A percentile compares a stretch with the other conserved stretches of the same genome.
Evolutionary conservation across 208 protist genomes (phyloP).

Genomic region (Porcisia hertigi): DNA sequence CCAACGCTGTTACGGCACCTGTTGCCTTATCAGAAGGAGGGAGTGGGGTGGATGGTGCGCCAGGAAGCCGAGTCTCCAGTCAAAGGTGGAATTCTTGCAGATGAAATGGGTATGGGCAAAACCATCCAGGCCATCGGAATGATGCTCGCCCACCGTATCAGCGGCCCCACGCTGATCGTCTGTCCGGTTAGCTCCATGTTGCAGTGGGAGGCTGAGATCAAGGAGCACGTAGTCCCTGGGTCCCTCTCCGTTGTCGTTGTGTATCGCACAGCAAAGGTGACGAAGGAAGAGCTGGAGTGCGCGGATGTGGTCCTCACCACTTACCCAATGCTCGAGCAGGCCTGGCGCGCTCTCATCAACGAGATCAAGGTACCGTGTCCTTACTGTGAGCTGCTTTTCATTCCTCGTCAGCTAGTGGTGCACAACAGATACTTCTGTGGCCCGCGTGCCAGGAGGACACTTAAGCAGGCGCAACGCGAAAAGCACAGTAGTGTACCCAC

Average conservation of each 20-base stretch:
- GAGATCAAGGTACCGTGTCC: slow-evolving; percentile 86
- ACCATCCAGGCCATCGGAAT: slow-evolving; percentile 96
- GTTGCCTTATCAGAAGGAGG: slow-evolving; percentile 87
- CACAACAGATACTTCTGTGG: slow-evolving; percentile 96
- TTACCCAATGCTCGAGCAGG: slow-evolving; percentile 92
- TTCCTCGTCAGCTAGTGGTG: slow-evolving; percentile 85
- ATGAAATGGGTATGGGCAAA: slow-evolving; percentile 99
- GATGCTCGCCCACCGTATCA: slow-evolving; percentile 71
- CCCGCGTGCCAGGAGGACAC: slow-evolving; percentile 77
- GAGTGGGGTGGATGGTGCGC: slow-evolving; percentile 83
- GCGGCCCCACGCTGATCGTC: slow-evolving; percentile 88
- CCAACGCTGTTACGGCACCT: slow-evolving; percentile 60
- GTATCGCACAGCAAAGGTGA: slow-evolving; percentile 57
- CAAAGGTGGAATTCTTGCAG: slow-evolving; percentile 95
- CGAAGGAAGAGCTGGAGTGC: slow-evolving; percentile 65
- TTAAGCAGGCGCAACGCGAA: slow-evolving; percentile 86
- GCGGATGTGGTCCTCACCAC: slow-evolving; percentile 95
- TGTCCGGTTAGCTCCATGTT: slow-evolving; percentile 92
- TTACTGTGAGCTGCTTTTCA: slow-evolving; percentile 88
- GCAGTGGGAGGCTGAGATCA: slow-evolving; percentile 92
- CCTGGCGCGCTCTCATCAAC: slow-evolving; percentile 83
- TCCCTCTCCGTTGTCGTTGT: slow-evolving; percentile 80
- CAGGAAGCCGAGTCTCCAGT: slow-evolving; percentile 66
- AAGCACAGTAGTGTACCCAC: slow-evolving; percentile 32
- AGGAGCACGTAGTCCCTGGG: slow-evolving; percentile 66